Conservation (phyloP, 2,329 filamentous ascomycete genomes). For the Colletotrichum melonis region DNA sequence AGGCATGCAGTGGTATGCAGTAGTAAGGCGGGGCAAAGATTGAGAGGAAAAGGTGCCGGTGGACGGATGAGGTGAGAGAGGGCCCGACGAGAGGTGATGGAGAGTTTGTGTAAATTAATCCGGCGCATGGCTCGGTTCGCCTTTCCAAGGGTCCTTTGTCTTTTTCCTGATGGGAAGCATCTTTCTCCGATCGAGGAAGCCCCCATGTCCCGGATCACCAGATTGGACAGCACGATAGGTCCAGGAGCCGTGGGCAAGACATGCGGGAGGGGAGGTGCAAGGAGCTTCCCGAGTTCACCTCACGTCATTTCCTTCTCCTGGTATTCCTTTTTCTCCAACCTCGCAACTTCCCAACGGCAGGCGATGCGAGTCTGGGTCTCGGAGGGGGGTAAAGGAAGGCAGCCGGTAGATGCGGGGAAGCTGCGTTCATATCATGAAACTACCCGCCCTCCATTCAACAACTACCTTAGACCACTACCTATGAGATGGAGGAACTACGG, state of each 20-base stretch:
- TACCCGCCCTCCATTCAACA: neutral
- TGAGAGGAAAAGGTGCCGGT: neutral
- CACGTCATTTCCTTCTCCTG: neutral
- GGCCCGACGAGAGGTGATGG: neutral
- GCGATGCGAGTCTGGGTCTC: no score
- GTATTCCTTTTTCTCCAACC: neutral
- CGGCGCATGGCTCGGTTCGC: neutral
- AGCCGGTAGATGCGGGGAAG: conserved; percentile 22
- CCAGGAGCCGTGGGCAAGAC: neutral
- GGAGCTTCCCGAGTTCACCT: neutral
- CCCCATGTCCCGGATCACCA: no score
- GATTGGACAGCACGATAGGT: no score
- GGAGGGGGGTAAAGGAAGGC: neutral
- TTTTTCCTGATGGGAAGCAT: neutral
- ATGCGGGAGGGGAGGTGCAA: neutral
- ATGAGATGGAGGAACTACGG: no score
- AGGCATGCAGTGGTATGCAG: neutral
- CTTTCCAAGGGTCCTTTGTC: neutral
- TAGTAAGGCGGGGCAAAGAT: neutral
- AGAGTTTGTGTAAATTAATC: neutral
- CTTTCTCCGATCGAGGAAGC: neutral
- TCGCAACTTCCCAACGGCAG: neutral
- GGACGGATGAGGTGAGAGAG: neutral
- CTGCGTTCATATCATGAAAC: neutral
- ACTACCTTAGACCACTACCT: neutral